Percentiles rank a stretch among this genome's conserved stretches.
Evolutionary conservation across 176 grass and related monocot species (phyloP).

Genomic region (Ampelocalamus luodianensis): DNA sequence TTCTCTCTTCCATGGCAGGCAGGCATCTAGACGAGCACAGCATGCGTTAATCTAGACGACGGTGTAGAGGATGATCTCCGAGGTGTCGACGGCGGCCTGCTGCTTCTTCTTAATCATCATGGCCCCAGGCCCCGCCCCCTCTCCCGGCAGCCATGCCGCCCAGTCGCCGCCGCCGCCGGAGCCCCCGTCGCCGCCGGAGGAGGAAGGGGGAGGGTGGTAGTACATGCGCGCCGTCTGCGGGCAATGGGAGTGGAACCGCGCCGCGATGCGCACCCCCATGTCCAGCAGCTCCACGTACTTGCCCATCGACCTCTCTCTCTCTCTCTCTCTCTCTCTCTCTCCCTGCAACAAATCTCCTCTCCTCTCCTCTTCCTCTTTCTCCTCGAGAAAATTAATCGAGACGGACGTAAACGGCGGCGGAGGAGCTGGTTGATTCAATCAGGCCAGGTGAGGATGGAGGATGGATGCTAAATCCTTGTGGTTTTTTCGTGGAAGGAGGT

Average conservation of each 20-base stretch:
- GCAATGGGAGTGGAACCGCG: constrained; percentile 90
- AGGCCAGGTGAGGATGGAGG: background rate
- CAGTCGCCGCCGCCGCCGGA: background rate
- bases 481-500: constrained; percentile 40
- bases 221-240: constrained; percentile 79
- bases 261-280: constrained; percentile 78
- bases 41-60: constrained; percentile 17
- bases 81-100: constrained; percentile 5
- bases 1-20: background rate
- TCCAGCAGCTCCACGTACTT: constrained; percentile 82
- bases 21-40: background rate
- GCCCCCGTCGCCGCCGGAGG: background rate
- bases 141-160: background rate
- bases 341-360: background rate
- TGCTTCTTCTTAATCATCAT: background rate
- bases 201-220: constrained; percentile 62
- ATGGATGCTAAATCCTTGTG: background rate
- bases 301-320: constrained; percentile 39
- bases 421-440: background rate
- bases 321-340: too few relatives aligned
- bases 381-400: background rate
- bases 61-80: constrained; percentile 56
- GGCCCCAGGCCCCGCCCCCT: background rate
- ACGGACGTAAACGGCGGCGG: background rate
- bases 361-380: too few relatives aligned